These are phyloP conservation scores for Leucosporidium creatinivorum DNA, from an alignment of 768 basidiomycete species.

Conservation along the genomic window DNA sequence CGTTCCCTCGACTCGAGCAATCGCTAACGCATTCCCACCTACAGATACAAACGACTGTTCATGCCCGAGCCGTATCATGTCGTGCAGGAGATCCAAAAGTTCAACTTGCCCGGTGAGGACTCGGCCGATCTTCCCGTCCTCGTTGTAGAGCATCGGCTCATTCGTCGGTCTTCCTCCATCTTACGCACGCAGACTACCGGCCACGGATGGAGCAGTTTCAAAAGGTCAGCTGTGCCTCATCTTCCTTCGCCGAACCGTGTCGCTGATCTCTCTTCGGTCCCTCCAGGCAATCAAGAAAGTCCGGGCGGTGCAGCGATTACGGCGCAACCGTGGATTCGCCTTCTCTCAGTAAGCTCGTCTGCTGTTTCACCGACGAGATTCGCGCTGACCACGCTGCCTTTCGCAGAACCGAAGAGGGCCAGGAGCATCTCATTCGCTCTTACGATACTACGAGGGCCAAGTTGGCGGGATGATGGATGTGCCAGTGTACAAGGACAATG, in stretches of 20 bases:
- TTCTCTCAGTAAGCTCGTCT: conserved; percentile 48
- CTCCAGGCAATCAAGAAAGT: conserved; percentile 93
- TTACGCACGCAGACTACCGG: conserved; percentile 51
- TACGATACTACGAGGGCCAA: conserved; percentile 45
- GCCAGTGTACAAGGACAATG: neutral
- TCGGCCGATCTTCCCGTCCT: neutral
- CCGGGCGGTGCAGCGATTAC: conserved; percentile 94
- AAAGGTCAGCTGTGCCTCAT: conserved; percentile 19
- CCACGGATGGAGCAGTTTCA: conserved; percentile 90
- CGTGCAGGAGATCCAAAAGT: conserved; percentile 98
- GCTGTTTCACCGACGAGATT: too few relatives aligned
- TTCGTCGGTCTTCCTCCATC: neutral
- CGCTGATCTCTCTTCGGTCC: neutral
- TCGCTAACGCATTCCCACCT: conserved; percentile 4
- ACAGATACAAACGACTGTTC: conserved; percentile 84
- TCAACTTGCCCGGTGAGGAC: conserved; percentile 72
- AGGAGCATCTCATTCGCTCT: conserved; percentile 42
- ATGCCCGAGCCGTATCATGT: conserved; percentile 90
- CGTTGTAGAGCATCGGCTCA: neutral
- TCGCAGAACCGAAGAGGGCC: conserved; percentile 36
- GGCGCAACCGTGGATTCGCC: conserved; percentile 91
- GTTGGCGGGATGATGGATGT: conserved; percentile 4
- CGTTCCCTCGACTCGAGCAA: conserved; percentile 11
- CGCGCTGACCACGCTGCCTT: neutral
- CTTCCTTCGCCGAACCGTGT: neutral